A percentile compares a stretch with the other conserved stretches of the same genome.
Conservation (phyloP, 768 basidiomycete genomes). For the Rossbeevera mucosa region DNA sequence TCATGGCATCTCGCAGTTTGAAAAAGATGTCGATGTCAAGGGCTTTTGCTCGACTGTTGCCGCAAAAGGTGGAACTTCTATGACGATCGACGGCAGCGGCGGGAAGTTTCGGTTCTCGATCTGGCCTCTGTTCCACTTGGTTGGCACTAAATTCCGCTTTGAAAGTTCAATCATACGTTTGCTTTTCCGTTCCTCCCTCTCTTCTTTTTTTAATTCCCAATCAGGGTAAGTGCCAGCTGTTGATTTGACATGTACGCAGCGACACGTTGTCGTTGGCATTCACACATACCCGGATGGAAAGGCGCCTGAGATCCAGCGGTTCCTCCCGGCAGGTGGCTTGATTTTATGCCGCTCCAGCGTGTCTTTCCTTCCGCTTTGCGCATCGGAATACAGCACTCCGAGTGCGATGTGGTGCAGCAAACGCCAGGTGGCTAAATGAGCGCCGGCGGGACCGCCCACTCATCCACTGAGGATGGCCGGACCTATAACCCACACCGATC, state of each 20-base stretch:
- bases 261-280: conserved; percentile 16
- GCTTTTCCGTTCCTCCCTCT: not conserved
- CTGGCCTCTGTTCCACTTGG: conserved; percentile 8
- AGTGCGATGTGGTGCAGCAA: conserved; percentile 5
- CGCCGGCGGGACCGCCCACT: conserved; percentile 1
- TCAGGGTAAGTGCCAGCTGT: conserved; percentile 1
- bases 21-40: conserved; percentile 16
- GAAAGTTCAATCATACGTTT: conserved; percentile 3
- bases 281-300: not conserved
- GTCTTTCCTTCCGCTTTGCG: not conserved
- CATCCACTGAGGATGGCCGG: not conserved
- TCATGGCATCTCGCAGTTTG: conserved; percentile 9
- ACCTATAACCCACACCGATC: not conserved
- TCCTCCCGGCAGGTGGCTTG: not conserved
- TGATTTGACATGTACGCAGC: conserved; percentile 21
- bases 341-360: conserved; percentile 6
- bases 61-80: conserved; percentile 20
- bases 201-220: not conserved
- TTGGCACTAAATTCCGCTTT: conserved; percentile 6
- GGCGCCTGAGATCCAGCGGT: not conserved
- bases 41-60: conserved; percentile 17
- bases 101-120: conserved; percentile 26
- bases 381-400: conserved; percentile 8
- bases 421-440: conserved; percentile 9
- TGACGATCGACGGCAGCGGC: conserved; percentile 22